Percentiles rank a stretch among this genome's conserved stretches.
phyloP scores from a whole-genome alignment of 306 rosid genomes.

The Gynostemma pentaphyllum region DNA sequence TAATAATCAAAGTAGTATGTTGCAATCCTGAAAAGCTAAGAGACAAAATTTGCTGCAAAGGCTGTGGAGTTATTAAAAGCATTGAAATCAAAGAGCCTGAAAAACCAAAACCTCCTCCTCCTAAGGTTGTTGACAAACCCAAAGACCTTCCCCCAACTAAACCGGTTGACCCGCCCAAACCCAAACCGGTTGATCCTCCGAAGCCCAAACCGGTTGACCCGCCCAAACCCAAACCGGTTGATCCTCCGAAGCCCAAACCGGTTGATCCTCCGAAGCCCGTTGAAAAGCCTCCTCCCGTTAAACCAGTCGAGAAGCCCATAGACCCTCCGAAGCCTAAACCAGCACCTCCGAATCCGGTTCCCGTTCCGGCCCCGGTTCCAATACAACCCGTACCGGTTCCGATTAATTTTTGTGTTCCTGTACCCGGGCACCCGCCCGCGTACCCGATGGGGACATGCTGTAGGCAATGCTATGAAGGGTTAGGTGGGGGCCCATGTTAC shows the following conservation, averaged over 20 bases:
- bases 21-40: constrained; percentile 66
- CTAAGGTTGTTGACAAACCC: not conserved
- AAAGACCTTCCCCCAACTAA: constrained; percentile 5
- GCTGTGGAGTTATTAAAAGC: constrained; percentile 42
- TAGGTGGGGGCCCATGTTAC: constrained; percentile 24
- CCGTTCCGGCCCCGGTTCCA: not conserved
- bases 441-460: constrained; percentile 21
- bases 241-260: not conserved
- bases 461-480: constrained; percentile 20
- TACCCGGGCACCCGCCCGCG: constrained; percentile 16
- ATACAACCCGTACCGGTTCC: not conserved
- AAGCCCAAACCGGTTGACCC: constrained; percentile 11
- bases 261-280: not conserved
- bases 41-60: constrained; percentile 45
- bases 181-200: constrained; percentile 6
- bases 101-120: constrained; percentile 21
- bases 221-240: not conserved
- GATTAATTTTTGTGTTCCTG: not conserved
- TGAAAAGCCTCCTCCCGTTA: not conserved
- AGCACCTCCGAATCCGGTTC: not conserved
- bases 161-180: not conserved
- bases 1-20: constrained; percentile 55
- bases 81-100: constrained; percentile 47
- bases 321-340: not conserved
- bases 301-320: not conserved